phyloP scores from a whole-genome alignment of 2,329 filamentous ascomycete species.

The Capronia americana region DNA sequence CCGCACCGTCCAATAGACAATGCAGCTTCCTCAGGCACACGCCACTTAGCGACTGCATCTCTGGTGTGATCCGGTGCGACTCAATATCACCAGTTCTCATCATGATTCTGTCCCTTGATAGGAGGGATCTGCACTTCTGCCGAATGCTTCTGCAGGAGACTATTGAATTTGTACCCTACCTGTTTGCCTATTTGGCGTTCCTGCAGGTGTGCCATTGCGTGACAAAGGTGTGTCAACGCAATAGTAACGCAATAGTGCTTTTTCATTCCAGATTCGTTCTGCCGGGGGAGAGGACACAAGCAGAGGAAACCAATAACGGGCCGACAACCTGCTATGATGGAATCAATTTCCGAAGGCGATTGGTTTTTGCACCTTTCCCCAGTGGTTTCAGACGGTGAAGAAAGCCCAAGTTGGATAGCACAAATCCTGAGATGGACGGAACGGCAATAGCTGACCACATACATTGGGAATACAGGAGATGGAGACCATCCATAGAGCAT shows the following conservation, averaged over 20 bases:
- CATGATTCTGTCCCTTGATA: constrained; percentile 3
- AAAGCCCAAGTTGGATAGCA: neutral
- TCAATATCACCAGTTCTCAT: constrained; percentile 6
- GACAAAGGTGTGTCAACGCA: constrained; percentile 9
- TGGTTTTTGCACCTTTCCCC: neutral
- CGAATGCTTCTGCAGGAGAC: neutral
- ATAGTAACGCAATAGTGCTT: neutral
- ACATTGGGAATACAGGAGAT: neutral
- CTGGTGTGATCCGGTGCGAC: constrained; percentile 12
- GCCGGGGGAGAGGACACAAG: neutral
- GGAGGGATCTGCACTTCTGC: neutral
- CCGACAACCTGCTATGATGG: neutral
- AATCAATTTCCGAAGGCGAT: neutral
- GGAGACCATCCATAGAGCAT: neutral
- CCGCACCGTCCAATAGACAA: constrained; percentile 21
- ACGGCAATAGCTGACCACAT: neutral
- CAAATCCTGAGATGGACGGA: neutral
- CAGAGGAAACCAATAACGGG: neutral
- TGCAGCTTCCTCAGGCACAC: constrained; percentile 9
- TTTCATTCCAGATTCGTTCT: neutral
- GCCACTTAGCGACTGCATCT: constrained; percentile 8
- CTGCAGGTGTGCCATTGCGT: constrained; percentile 7
- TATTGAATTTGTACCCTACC: neutral
- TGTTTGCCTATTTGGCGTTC: neutral
- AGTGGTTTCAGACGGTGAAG: neutral